These are phyloP conservation scores for Begonia fuchsioides DNA, from an alignment of 306 rosid genomes.

Conservation along the genomic window DNA sequence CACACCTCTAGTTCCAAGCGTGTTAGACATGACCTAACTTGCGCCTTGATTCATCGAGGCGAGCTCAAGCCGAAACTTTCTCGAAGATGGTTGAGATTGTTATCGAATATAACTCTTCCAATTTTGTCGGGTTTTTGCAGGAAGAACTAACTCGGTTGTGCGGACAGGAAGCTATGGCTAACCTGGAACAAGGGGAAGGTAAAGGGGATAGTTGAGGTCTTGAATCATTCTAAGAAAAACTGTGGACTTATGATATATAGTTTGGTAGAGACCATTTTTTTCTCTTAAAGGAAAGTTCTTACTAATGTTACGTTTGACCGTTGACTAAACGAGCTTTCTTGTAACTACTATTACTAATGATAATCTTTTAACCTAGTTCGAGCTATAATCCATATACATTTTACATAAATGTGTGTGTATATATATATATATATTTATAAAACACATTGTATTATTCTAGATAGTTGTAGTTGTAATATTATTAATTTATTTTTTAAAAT, in stretches of 20 bases:
- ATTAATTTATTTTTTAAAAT: no score
- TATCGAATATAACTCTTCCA: no score
- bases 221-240: slow-evolving; percentile 9
- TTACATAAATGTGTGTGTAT: no score
- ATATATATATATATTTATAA: no score
- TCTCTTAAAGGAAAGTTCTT: not conserved
- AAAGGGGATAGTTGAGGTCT: slow-evolving; percentile 16
- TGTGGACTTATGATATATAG: slow-evolving; percentile 4
- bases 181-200: slow-evolving; percentile 25
- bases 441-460: no score
- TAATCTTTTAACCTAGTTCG: not conserved
- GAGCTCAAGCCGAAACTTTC: no score
- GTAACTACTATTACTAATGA: slow-evolving; percentile 4
- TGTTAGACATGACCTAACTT: no score
- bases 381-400: no score
- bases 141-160: slow-evolving; percentile 73
- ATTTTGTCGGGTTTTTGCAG: slow-evolving; percentile 25
- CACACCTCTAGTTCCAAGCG: no score
- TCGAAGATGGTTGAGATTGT: no score
- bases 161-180: slow-evolving; percentile 66
- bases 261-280: slow-evolving; percentile 20
- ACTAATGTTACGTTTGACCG: slow-evolving; percentile 29
- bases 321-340: slow-evolving; percentile 20
- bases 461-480: no score
- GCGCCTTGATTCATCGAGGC: not conserved